Base-by-base conservation (phyloP, 2,329 filamentous ascomycete species). In the Colletotrichum sp. region DNA sequence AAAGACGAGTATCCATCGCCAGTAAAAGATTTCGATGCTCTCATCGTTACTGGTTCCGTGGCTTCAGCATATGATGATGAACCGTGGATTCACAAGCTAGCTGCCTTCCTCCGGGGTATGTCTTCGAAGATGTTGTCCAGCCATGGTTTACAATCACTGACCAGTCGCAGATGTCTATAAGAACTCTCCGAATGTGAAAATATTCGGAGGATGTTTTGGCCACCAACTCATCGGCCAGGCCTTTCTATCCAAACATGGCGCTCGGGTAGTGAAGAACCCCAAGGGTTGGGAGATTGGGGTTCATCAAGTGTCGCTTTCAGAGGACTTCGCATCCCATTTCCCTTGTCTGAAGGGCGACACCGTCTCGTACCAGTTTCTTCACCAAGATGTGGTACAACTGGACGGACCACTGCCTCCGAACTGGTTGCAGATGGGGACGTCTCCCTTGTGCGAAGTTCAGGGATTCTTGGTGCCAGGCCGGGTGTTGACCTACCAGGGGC, bases 201-300 rank as follows among this genome's bases (percentile, higher is more conserved):
- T 88, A 7, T 87, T 87, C 68, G 86, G 86, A 1, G 85, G 83
- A 30, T 88, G 86, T 71, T 88, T 87, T 63, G 85, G 86, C 2
- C 86, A 88, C 66, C 86, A 88, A 71, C 75, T 87, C 7, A 75
- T 87, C 6, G 85, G 83, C 71, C 82, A 85, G 68, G 82, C 84
- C 5, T 68, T 88, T 18, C 80, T 87, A 18, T 77, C 80, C 10
- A 74, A 77, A 3, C 74, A 79, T 34, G 82, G 82, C 0, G 83
- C 70, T 24, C 72, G 64, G 26, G 81, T 81, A 3, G 75, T 79
- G 59, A 81, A 81, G 67, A 78, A 82, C 18, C 81, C 81, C 1
- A 74, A 74, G 9, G 83, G 82, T 5, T 84, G 80, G 77, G 83
- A 85, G 66, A 65, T 84, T 4, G 81, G 83, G 28, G 80, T 84